Conservation (phyloP, 768 basidiomycete genomes). For the Coprinopsis marcescibilis region DNA sequence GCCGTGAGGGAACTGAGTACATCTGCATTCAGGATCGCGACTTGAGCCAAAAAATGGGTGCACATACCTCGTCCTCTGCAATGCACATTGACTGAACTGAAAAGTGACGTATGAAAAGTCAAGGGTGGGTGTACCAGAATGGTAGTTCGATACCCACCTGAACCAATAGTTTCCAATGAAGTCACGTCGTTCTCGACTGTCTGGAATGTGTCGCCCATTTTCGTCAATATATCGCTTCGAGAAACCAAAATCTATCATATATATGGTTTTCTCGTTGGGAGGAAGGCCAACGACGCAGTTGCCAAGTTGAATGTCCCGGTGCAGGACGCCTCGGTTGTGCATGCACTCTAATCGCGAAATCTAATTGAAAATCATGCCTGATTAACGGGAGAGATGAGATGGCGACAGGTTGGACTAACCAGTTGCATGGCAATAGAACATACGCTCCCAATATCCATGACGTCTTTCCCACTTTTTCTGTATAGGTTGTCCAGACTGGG, state of each 20-base stretch:
- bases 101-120: background rate
- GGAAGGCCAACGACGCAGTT: conserved; percentile 64
- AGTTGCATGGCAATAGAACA: conserved; percentile 75
- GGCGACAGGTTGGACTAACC: conserved; percentile 34
- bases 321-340: conserved; percentile 68
- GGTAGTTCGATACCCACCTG: conserved; percentile 37
- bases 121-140: background rate
- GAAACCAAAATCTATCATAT: conserved; percentile 86
- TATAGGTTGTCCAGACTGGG: conserved; percentile 61
- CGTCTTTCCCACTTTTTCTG: conserved; percentile 47
- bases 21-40: background rate
- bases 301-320: conserved; percentile 76
- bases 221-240: conserved; percentile 74
- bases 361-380: conserved; percentile 29
- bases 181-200: conserved; percentile 60
- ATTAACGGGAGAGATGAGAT: conserved; percentile 2
- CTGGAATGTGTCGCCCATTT: conserved; percentile 58
- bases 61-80: conserved; percentile 63
- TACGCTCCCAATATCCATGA: conserved; percentile 65
- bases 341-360: conserved; percentile 69
- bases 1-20: conserved; percentile 61
- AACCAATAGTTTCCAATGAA: conserved; percentile 88
- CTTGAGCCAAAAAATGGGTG: background rate
- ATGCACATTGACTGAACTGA: conserved; percentile 66
- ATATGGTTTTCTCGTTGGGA: conserved; percentile 54